These are phyloP conservation scores for Monilinia fructigena DNA, from an alignment of 2,329 filamentous ascomycete genomes.

Conservation along the genomic window DNA sequence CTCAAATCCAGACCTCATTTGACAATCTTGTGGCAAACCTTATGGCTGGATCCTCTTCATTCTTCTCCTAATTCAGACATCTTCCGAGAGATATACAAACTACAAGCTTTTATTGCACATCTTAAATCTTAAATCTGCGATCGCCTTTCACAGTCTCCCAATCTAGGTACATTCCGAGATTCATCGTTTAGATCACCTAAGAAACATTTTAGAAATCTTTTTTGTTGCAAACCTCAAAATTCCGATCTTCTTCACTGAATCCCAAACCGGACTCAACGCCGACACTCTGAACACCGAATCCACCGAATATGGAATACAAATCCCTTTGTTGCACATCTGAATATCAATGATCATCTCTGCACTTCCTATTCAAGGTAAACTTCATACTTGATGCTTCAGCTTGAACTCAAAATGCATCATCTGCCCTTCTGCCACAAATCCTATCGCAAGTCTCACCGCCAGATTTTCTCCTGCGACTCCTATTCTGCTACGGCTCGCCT, in stretches of 20 bases:
- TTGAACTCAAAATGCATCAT: not conserved
- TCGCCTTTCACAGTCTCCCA: slow-evolving; percentile 3
- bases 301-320: not conserved
- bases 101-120: not conserved
- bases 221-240: not conserved
- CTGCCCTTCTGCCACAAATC: slow-evolving; percentile 11
- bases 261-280: not conserved
- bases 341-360: not conserved
- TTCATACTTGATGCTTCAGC: not conserved
- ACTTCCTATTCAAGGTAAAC: not conserved
- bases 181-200: not conserved
- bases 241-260: not conserved
- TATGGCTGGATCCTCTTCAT: not conserved
- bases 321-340: slow-evolving; percentile 4
- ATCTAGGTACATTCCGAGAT: slow-evolving; percentile 9
- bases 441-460: not conserved
- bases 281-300: not conserved
- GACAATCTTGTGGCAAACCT: not conserved
- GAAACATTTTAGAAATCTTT: not conserved
- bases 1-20: not conserved
- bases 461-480: not conserved
- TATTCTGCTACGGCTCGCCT: not conserved
- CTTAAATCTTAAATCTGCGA: slow-evolving; percentile 8
- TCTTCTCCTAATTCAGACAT: not conserved
- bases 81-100: not conserved